Evolutionary conservation across 139 green algal species (phyloP).

Genomic region (Chlorella sp.): DNA sequence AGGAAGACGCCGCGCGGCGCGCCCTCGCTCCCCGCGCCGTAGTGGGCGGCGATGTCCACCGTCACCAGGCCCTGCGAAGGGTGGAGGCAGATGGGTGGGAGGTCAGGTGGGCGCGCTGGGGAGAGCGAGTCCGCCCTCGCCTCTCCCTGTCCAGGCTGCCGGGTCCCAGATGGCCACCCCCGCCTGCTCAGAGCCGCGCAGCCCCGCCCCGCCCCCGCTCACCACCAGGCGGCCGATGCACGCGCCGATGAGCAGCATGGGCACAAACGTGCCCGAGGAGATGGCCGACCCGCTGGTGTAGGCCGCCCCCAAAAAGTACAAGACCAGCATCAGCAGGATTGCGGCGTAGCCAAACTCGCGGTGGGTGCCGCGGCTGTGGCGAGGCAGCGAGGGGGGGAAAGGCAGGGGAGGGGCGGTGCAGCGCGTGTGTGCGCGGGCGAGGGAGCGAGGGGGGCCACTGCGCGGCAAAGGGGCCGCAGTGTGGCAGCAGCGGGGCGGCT

Average conservation of each 20-base stretch:
- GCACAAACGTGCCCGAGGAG: slow-evolving; percentile 83
- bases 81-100: too few relatives aligned
- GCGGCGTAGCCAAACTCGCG: slow-evolving; percentile 78
- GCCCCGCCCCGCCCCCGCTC: too few relatives aligned
- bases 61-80: slow-evolving; percentile 53
- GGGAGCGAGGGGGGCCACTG: too few relatives aligned
- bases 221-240: slow-evolving; percentile 61
- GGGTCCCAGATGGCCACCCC: slow-evolving; percentile 65
- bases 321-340: slow-evolving; percentile 70
- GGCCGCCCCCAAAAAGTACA: slow-evolving; percentile 64
- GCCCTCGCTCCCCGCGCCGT: slow-evolving; percentile 35
- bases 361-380: slow-evolving; percentile 77
- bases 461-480: too few relatives aligned
- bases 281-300: slow-evolving; percentile 56
- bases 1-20: slow-evolving; percentile 63
- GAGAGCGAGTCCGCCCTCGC: too few relatives aligned
- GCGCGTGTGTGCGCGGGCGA: too few relatives aligned
- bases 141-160: slow-evolving; percentile 26
- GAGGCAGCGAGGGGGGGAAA: too few relatives aligned
- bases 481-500: too few relatives aligned
- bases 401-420: too few relatives aligned
- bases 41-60: slow-evolving; percentile 40
- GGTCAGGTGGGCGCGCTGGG: too few relatives aligned
- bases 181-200: too few relatives aligned
- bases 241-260: slow-evolving; percentile 89